Evolutionary conservation across 164 flowering plant genomes (phyloP).

Genomic region (Litsea cubeba): DNA sequence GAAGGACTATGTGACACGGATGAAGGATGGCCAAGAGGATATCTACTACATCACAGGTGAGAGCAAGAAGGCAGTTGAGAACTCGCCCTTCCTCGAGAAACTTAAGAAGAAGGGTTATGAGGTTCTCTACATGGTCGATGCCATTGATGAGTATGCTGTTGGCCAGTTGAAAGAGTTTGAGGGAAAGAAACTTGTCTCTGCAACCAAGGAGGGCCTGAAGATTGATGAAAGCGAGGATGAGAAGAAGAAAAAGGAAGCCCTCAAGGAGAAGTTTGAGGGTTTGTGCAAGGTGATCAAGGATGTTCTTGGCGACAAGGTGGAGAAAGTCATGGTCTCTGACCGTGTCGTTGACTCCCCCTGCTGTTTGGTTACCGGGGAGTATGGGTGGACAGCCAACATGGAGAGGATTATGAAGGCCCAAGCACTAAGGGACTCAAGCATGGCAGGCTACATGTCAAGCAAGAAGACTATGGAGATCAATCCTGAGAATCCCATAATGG

Average conservation of each 20-base stretch:
- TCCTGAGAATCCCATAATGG: conserved; percentile 19
- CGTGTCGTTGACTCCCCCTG: conserved; percentile 19
- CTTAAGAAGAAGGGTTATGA: conserved; percentile 28
- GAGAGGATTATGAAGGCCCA: conserved; percentile 23
- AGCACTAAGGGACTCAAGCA: conserved; percentile 16
- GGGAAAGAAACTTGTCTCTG: conserved; percentile 22
- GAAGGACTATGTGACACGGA: conserved; percentile 22
- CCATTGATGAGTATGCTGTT: conserved; percentile 24
- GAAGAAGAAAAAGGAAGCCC: conserved; percentile 13
- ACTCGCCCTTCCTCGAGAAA: conserved; percentile 25
- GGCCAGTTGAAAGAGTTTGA: conserved; percentile 21
- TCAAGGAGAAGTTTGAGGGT: conserved; percentile 14
- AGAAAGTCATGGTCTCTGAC: conserved; percentile 16
- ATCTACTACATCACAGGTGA: conserved; percentile 23
- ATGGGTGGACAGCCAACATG: conserved; percentile 21
- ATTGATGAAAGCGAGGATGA: conserved; percentile 15
- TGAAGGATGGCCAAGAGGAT: conserved; percentile 27
- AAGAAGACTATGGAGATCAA: conserved; percentile 23
- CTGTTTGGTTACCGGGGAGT: conserved; percentile 21
- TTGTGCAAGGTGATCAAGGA: conserved; percentile 21
- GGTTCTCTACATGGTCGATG: conserved; percentile 26
- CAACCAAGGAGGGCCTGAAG: conserved; percentile 25
- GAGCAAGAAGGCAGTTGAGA: conserved; percentile 26
- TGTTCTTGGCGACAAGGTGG: conserved; percentile 15
- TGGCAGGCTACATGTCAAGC: conserved; percentile 18